These are phyloP conservation scores for Asterionellopsis glacialis DNA, from an alignment of 108 stramenopile species.

Conservation along the genomic window DNA sequence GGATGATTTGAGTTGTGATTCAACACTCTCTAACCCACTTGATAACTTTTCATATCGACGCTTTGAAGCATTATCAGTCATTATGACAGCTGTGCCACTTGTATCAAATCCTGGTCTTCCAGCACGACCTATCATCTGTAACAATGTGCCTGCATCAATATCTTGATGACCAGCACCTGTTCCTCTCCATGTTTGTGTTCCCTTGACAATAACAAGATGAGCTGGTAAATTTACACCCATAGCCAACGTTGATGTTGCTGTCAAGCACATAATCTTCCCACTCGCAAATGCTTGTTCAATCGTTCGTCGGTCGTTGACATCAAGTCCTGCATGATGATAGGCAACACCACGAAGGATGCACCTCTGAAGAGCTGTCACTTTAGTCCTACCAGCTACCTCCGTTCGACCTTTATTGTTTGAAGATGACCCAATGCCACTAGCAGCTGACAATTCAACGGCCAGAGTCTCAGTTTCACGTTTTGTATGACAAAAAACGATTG, in stretches of 20 bases:
- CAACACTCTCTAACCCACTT: conserved; percentile 57
- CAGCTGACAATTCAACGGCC: conserved; percentile 45
- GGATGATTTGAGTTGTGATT: conserved; percentile 48
- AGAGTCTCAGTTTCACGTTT: conserved; percentile 88
- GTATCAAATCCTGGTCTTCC: conserved; percentile 95
- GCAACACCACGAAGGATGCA: conserved; percentile 71
- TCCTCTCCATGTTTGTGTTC: conserved; percentile 91
- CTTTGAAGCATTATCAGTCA: conserved; percentile 65
- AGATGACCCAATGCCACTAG: conserved; percentile 18
- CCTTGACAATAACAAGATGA: conserved; percentile 92
- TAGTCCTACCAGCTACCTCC: conserved; percentile 36
- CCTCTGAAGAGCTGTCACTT: conserved; percentile 39
- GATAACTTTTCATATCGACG: conserved; percentile 23
- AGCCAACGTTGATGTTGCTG: conserved; percentile 93
- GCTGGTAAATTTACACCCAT: conserved; percentile 97
- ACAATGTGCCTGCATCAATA: conserved; percentile 71
- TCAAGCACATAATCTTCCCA: conserved; percentile 70
- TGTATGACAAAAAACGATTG: conserved; percentile 93
- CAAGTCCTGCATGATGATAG: conserved; percentile 89
- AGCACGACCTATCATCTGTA: conserved; percentile 98
- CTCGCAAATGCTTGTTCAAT: conserved; percentile 78
- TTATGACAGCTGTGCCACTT: conserved; percentile 85
- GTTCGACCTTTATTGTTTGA: not conserved
- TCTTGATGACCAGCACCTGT: conserved; percentile 72
- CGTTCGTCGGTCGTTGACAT: conserved; percentile 49